phyloP scores from a whole-genome alignment of 1,284 basidiomycete genomes.

The Hymenochaete sp. region DNA sequence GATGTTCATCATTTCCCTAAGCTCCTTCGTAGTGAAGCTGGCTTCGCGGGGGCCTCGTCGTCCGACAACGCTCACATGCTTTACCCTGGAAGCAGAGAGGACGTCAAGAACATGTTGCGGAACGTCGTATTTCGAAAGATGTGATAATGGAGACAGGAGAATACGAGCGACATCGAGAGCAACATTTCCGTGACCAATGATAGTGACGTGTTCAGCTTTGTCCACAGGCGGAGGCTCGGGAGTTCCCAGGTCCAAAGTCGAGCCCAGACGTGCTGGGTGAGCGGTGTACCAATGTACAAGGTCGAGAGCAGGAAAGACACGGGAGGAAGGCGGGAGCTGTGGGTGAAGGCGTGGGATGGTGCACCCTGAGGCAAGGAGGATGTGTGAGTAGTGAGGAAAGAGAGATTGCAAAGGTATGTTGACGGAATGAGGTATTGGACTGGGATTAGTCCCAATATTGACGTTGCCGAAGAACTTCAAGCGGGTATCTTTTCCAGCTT shows the following conservation, averaged over 20 bases:
- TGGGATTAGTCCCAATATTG: constrained; percentile 45
- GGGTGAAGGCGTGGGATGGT: constrained; percentile 52
- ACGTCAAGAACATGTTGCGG: constrained; percentile 69
- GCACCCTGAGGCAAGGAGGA: constrained; percentile 78
- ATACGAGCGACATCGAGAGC: constrained; percentile 91
- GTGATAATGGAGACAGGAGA: constrained; percentile 61
- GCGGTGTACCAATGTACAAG: constrained; percentile 98
- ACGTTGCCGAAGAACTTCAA: constrained; percentile 93
- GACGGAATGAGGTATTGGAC: constrained; percentile 39
- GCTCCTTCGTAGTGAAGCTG: constrained; percentile 91
- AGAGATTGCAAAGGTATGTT: constrained; percentile 51
- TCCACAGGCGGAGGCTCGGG: constrained; percentile 60
- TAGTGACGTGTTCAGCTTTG: constrained; percentile 59
- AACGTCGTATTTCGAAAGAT: constrained; percentile 71
- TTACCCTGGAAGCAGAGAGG: constrained; percentile 55
- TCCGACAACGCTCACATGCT: constrained; percentile 78
- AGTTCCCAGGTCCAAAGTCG: too few relatives aligned
- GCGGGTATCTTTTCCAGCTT: constrained; percentile 61
- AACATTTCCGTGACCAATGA: constrained; percentile 96
- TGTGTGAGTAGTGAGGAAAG: constrained; percentile 66
- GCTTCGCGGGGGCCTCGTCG: constrained; percentile 85
- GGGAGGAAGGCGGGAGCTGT: constrained; percentile 39
- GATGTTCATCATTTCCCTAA: constrained; percentile 83
- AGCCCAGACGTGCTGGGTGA: constrained; percentile 53
- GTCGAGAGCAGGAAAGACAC: constrained; percentile 73